Evolutionary conservation across 73 alveolate genomes (phyloP).

Genomic region (Paramecium sonneborni): DNA sequence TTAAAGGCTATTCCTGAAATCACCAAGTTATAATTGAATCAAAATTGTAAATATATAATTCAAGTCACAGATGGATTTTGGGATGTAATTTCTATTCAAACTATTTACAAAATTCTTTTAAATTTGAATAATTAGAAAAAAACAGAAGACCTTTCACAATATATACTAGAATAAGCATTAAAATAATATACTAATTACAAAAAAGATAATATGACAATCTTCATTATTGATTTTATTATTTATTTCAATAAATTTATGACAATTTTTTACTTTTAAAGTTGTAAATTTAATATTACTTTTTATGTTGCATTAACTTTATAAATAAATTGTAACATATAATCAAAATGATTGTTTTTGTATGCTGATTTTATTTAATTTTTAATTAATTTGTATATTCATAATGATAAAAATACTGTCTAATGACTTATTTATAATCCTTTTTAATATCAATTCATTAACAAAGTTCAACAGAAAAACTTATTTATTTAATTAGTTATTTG

Average conservation of each 20-base stretch:
- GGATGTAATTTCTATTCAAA: conserved; percentile 52
- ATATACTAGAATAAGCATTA: background rate
- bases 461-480: background rate
- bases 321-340: too few species aligned
- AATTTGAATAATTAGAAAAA: background rate
- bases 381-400: too few species aligned
- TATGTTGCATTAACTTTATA: too few species aligned
- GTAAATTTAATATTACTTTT: too few species aligned
- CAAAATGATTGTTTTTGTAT: too few species aligned
- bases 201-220: conserved; percentile 60
- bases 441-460: too few species aligned
- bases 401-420: too few species aligned
- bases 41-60: background rate
- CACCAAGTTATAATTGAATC: background rate
- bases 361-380: too few species aligned
- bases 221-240: conserved; percentile 22
- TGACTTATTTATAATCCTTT: too few species aligned
- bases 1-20: conserved; percentile 57
- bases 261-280: too few species aligned
- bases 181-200: conserved; percentile 46
- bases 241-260: background rate
- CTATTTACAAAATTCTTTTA: background rate
- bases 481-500: background rate
- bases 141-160: conserved; percentile 27
- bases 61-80: conserved; percentile 65